These are phyloP conservation scores for Rhodotorula sp. DNA, from an alignment of 1,284 basidiomycete genomes.

Conservation along the genomic window DNA sequence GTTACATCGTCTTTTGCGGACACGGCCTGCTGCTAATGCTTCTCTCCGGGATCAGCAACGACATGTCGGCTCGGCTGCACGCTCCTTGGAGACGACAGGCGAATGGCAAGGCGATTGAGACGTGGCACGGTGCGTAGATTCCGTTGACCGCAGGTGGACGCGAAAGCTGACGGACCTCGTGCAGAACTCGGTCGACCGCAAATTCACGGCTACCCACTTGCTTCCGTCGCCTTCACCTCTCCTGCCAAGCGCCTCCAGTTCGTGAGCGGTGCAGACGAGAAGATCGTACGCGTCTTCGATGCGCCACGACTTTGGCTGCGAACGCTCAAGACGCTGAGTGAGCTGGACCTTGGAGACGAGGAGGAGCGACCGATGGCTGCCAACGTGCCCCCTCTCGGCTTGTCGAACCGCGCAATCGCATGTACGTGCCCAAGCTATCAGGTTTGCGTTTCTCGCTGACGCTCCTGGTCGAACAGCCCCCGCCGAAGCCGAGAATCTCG, in stretches of 20 bases:
- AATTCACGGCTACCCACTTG: slow-evolving; percentile 88
- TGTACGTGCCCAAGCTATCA: slow-evolving; percentile 9
- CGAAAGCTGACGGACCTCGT: no score
- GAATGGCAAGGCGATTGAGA: slow-evolving; percentile 28
- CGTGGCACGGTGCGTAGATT: slow-evolving; percentile 65
- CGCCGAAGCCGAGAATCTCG: slow-evolving; percentile 22
- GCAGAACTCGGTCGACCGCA: slow-evolving; percentile 76
- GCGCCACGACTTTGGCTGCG: slow-evolving; percentile 51
- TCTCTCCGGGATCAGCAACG: slow-evolving; percentile 56
- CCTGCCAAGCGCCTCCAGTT: slow-evolving; percentile 62
- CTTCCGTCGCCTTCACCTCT: slow-evolving; percentile 71
- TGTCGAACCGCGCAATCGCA: slow-evolving; percentile 66
- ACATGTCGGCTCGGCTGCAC: slow-evolving; percentile 87
- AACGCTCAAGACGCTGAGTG: slow-evolving; percentile 11
- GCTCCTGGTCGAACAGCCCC: slow-evolving; percentile 3
- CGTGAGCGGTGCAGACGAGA: slow-evolving; percentile 86
- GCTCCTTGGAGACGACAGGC: slow-evolving; percentile 52
- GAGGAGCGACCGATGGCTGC: slow-evolving; percentile 59
- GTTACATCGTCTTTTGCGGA: slow-evolving; percentile 37
- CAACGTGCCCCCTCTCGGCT: slow-evolving; percentile 69
- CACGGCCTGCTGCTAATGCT: background rate
- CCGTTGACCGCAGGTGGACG: no score
- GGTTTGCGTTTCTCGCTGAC: background rate
- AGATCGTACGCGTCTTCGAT: slow-evolving; percentile 85
- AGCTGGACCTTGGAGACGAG: slow-evolving; percentile 47